These are phyloP conservation scores for Colletotrichum coccodes DNA, from an alignment of 2,329 filamentous ascomycete genomes.

Conservation along the genomic window DNA sequence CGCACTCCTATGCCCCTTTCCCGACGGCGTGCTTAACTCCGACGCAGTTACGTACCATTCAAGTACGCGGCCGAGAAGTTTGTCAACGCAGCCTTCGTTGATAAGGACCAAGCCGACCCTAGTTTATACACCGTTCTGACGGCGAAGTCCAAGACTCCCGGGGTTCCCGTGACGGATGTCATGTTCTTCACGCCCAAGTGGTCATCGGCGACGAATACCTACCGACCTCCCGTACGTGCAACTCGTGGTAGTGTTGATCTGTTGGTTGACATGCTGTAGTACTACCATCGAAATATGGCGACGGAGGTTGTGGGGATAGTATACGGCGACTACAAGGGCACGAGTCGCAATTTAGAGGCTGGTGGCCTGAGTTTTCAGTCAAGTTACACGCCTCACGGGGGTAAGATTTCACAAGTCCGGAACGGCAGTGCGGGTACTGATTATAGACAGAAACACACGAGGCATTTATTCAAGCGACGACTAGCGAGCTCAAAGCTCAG, in stretches of 20 bases:
- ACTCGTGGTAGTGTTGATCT: neutral
- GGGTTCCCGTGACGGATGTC: constrained; percentile 68
- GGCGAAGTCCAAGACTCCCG: constrained; percentile 61
- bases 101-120: constrained; percentile 71
- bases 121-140: constrained; percentile 71
- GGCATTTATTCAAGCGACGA: constrained; percentile 35
- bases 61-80: constrained; percentile 63
- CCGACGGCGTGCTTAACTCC: neutral
- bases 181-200: constrained; percentile 72
- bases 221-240: constrained; percentile 57
- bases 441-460: constrained; percentile 36
- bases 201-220: constrained; percentile 67
- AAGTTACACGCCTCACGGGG: constrained; percentile 42
- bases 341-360: constrained; percentile 39
- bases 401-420: constrained; percentile 14
- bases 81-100: constrained; percentile 66
- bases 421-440: constrained; percentile 1
- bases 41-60: constrained; percentile 45
- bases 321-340: constrained; percentile 41
- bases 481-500: constrained; percentile 34
- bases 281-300: constrained; percentile 67
- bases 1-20: constrained; percentile 46
- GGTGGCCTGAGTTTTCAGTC: constrained; percentile 43
- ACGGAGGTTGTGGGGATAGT: constrained; percentile 61
- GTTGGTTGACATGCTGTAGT: constrained; percentile 40